Percentiles rank a stretch among this genome's conserved stretches.
Evolutionary conservation across 176 grass and related monocot species (phyloP).

Genomic region (Oryza longistaminata): DNA sequence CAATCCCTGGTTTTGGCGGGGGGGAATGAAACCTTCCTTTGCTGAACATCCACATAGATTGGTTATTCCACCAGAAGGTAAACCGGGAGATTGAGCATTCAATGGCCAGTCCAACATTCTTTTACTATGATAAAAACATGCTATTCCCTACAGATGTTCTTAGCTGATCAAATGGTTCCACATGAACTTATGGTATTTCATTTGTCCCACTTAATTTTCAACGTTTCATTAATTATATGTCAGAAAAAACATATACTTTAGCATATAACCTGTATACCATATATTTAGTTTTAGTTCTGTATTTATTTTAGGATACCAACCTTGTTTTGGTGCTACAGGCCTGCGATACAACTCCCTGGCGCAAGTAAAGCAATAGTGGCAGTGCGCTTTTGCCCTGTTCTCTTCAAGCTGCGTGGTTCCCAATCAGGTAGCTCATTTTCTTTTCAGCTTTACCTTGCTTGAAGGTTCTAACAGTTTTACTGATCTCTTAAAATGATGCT

Average conservation of each 20-base stretch:
- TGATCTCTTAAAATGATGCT: constrained; percentile 24
- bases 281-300: constrained; percentile 14
- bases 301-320: constrained; percentile 16
- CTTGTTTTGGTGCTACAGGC: constrained; percentile 57
- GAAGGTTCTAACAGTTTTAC: constrained; percentile 19
- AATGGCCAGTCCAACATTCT: neutral
- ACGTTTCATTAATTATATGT: neutral
- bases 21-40: neutral
- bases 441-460: constrained; percentile 20
- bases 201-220: neutral
- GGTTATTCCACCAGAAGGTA: neutral
- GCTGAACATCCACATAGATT: neutral
- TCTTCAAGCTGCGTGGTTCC: constrained; percentile 65
- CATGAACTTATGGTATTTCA: neutral
- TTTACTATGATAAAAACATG: neutral
- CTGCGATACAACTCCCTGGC: constrained; percentile 78
- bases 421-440: constrained; percentile 59
- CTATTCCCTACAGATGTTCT: neutral
- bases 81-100: neutral
- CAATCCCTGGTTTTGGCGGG: neutral
- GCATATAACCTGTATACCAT: neutral
- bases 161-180: neutral
- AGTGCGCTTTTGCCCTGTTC: constrained; percentile 82
- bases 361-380: constrained; percentile 90
- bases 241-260: neutral